phyloP scores from a whole-genome alignment of 441 rosid species.

The Eruca vesicaria region DNA sequence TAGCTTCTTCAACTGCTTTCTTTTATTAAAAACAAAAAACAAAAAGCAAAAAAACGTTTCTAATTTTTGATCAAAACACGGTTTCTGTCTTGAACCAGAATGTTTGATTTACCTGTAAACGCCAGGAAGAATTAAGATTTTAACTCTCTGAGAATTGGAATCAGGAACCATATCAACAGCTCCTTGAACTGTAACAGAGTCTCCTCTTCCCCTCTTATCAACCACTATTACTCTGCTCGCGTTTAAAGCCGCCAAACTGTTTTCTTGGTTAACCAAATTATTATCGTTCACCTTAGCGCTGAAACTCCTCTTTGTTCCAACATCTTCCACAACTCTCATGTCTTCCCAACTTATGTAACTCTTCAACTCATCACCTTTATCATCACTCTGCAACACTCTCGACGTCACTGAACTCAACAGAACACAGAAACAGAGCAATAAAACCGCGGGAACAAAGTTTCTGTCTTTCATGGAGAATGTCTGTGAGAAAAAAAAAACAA shows the following conservation, averaged over 20 bases:
- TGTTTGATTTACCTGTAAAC: conserved; percentile 64
- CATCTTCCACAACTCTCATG: conserved; percentile 44
- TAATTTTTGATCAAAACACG: background rate
- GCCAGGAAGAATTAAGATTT: conserved; percentile 78
- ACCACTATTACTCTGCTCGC: conserved; percentile 60
- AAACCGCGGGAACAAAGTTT: conserved; percentile 17
- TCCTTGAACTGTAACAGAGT: conserved; percentile 83
- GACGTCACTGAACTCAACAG: background rate
- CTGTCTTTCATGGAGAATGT: conserved; percentile 29
- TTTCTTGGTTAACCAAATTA: background rate
- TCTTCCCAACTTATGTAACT: conserved; percentile 79
- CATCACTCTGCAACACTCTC: conserved; percentile 9
- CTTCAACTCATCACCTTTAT: conserved; percentile 15
- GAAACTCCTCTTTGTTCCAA: background rate
- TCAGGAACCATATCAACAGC: conserved; percentile 78
- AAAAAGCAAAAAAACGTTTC: background rate
- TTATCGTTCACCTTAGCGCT: background rate
- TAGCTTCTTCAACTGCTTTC: conserved; percentile 36
- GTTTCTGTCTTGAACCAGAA: background rate
- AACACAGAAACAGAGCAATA: conserved; percentile 20
- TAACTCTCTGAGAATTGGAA: conserved; percentile 62
- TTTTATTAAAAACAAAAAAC: background rate
- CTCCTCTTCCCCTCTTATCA: conserved; percentile 62
- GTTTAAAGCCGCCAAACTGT: background rate
- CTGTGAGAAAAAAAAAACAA: background rate